phyloP scores from a whole-genome alignment of 768 basidiomycete genomes.

The Amanita subjunquillea region DNA sequence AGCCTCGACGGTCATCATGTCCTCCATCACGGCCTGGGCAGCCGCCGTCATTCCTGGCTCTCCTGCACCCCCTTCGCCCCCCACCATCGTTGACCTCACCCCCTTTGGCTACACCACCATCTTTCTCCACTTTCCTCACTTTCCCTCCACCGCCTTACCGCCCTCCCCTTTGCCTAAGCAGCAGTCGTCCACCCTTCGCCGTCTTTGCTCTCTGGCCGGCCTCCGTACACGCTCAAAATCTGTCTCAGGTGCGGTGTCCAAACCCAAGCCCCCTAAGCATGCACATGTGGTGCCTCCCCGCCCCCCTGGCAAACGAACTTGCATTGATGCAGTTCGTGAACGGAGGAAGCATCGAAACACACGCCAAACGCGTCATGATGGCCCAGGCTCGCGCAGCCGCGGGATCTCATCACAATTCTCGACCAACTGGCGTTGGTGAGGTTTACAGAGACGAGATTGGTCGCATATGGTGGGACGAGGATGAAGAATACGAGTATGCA shows the following conservation, averaged over 20 bases:
- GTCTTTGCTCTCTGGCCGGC: slow-evolving; percentile 42
- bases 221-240: slow-evolving; percentile 26
- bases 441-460: slow-evolving; percentile 54
- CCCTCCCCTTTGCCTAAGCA: slow-evolving; percentile 10
- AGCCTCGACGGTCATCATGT: slow-evolving; percentile 15
- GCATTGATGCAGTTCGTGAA: slow-evolving; percentile 61
- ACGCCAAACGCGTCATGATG: slow-evolving; percentile 44
- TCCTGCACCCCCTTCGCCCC: slow-evolving; percentile 33
- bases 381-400: slow-evolving; percentile 39
- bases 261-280: slow-evolving; percentile 25
- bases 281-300: slow-evolving; percentile 30
- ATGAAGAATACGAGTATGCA: slow-evolving; percentile 61
- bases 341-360: slow-evolving; percentile 48
- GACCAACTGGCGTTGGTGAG: slow-evolving; percentile 28
- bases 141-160: slow-evolving; percentile 32
- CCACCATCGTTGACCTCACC: slow-evolving; percentile 41
- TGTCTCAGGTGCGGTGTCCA: neutral
- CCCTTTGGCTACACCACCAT: slow-evolving; percentile 56
- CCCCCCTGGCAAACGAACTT: slow-evolving; percentile 56
- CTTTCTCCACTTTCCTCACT: slow-evolving; percentile 48
- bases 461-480: slow-evolving; percentile 61
- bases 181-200: slow-evolving; percentile 22
- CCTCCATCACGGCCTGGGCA: slow-evolving; percentile 48
- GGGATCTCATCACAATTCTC: slow-evolving; percentile 10
- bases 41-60: slow-evolving; percentile 61